Evolutionary conservation across 2,329 filamentous ascomycete genomes (phyloP), one percentile per base, ranked within the genome.

Genomic region (Pestalotiopsis sp.): DNA sequence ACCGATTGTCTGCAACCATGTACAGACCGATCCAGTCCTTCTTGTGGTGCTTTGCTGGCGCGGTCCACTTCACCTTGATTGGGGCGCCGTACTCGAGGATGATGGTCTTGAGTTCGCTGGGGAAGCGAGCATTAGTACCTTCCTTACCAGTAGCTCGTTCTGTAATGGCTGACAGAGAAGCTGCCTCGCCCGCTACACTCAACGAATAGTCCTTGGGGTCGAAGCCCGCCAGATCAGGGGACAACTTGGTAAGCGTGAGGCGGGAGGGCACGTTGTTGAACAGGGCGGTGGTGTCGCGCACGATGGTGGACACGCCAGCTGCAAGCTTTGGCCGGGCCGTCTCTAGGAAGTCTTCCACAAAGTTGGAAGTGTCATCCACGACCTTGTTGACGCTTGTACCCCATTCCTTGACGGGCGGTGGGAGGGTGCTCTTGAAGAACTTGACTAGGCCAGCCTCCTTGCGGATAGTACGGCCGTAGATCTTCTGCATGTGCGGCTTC

Each of bases 21-120:
- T 98, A 99, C 5, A 99, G 85, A 3, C 95, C 95, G 65, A 99
- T 90, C 96, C 96, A 99, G 79, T 99, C 96, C 74, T 91, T 92
- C 77, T 92, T 94, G 81, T 90, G 91, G 80, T 98, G 96, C 71
- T 94, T 93, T 48, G 89, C 85, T 0, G 96, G 95, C 0, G 95
- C 96, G 35, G 89, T 92, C 96, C 96, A 99, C 73, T 89, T 92
- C 70, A 98, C 93, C 72, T 88, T 92, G 77, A 99, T 93, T 0
- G 96, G 94, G 0, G 94, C 88, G 44, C 96, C 96, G 73, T 98
- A 99, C 77, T 97, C 91, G 66, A 97, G 92, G 0, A 91, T 88
- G 71, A 94, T 83, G 1, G 93, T 93, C 77, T 93, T 91, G 74
- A 92, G 88, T 56, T 89, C 83, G 69, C 90, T 90, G 38, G 91